Percentiles rank a stretch among this genome's conserved stretches.
These are phyloP conservation scores for Leptographium radiaticola DNA, from an alignment of 2,329 filamentous ascomycete species.

Conservation along the genomic window DNA sequence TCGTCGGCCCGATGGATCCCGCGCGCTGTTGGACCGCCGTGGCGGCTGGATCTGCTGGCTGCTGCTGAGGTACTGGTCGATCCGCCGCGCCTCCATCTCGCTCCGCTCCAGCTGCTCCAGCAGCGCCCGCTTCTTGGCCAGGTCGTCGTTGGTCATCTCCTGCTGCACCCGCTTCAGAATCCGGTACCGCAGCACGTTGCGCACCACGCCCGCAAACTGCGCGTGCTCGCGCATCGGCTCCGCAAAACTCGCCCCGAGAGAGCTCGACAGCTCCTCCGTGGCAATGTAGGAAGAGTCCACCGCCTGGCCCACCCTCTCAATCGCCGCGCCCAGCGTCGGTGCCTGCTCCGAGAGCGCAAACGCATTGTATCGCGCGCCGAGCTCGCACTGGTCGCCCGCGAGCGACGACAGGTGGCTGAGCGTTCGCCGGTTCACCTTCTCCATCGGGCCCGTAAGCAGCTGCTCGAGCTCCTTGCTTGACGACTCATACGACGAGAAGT, in stretches of 20 bases:
- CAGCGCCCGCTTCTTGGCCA: slow-evolving; percentile 71
- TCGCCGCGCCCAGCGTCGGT: slow-evolving; percentile 75
- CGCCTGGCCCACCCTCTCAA: slow-evolving; percentile 88
- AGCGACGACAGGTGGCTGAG: slow-evolving; percentile 74
- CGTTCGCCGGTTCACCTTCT: slow-evolving; percentile 87
- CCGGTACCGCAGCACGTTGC: slow-evolving; percentile 75
- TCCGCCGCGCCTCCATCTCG: slow-evolving; percentile 81
- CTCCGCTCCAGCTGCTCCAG: slow-evolving; percentile 86
- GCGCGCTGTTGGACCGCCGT: slow-evolving; percentile 50
- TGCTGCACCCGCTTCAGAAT: slow-evolving; percentile 92
- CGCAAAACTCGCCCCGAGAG: slow-evolving; percentile 84
- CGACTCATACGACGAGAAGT: slow-evolving; percentile 86
- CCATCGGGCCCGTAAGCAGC: slow-evolving; percentile 82
- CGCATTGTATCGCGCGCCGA: slow-evolving; percentile 92
- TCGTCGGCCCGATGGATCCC: slow-evolving; percentile 21
- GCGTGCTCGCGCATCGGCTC: slow-evolving; percentile 97
- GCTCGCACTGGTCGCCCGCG: slow-evolving; percentile 77
- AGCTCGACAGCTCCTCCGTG: slow-evolving; percentile 78
- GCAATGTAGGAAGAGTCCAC: slow-evolving; percentile 93
- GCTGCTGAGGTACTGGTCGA: slow-evolving; percentile 80
- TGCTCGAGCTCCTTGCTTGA: slow-evolving; percentile 86
- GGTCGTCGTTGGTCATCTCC: slow-evolving; percentile 89
- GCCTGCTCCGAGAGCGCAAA: slow-evolving; percentile 92
- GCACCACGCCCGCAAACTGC: slow-evolving; percentile 90
- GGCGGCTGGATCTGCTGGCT: slow-evolving; percentile 52